Evolutionary conservation across 2,329 filamentous ascomycete species (phyloP), one percentile per base, ranked within the genome.

Genomic region (Calonectria pauciramosa): DNA sequence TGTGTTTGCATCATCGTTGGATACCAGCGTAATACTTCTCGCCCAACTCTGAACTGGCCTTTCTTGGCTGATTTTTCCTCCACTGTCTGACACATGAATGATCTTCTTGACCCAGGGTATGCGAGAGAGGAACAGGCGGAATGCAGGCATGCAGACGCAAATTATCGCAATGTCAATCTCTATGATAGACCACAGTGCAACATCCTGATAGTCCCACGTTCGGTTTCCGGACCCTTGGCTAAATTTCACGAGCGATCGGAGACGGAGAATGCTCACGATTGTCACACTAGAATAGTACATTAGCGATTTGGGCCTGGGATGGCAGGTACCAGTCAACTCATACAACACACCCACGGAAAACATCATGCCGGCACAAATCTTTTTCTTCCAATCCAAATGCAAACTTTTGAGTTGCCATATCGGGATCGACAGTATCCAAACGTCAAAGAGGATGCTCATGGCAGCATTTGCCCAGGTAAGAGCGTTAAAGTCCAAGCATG

Each of bases 161-260:
- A 68, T 44, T n/a, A 68, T 68, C 10, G 47, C 65, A 44, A 68
- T 34, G 16, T 68, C 47, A 26, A 68, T 68, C 34, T 68, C 65
- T 14, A 68, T 54, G n/a, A 52, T 68, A 1, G 65, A 68, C 49
- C 49, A 68, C 18, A 68, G 34, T 9, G 47, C 65, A 38, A 52
- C 18, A n/a, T 54, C 47, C 23, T 54, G n/a, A 11, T 54, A 68
- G 18, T 68, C 65, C 65, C 65, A 68, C 7, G 65, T 68, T 13
- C 34, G 49, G 54, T 68, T 68, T 23, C 38, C 16, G 9, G 65
- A 54, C 23, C 54, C 16, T 5, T 38, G 26, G 11, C 49, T 41
- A 38, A 68, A 68, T 13, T 56, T 28, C 1, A 68, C 34, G 1
- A 68, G 34, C 18, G 47, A 54, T 30, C 36, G 65, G 41, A 68